These are phyloP conservation scores for Eucalyptus paniculata DNA, from an alignment of 345 rosid species.

Conservation along the genomic window DNA sequence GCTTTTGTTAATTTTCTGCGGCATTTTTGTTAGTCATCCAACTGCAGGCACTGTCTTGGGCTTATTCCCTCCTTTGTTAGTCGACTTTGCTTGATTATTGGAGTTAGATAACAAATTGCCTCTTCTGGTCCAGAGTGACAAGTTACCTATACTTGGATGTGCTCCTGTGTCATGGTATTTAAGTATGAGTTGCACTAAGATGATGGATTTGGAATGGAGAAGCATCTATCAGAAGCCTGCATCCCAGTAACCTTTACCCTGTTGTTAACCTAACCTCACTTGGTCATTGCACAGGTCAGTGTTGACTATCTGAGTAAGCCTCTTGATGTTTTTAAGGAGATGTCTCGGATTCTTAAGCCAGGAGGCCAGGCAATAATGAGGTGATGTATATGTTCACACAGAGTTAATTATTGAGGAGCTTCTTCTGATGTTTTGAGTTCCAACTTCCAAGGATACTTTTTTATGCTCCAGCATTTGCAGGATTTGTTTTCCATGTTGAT, in stretches of 20 bases:
- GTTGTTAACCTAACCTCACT: neutral
- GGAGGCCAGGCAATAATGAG: slow-evolving; percentile 80
- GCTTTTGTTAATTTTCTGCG: neutral
- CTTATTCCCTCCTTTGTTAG: neutral
- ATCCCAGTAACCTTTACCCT: neutral
- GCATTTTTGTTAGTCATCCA: neutral
- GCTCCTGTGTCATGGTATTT: neutral
- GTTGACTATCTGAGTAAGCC: slow-evolving; percentile 87
- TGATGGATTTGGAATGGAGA: neutral
- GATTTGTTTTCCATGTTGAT: neutral
- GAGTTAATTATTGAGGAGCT: neutral
- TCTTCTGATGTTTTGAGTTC: neutral
- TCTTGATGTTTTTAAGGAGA: slow-evolving; percentile 71
- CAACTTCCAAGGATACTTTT: neutral
- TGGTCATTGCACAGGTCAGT: slow-evolving; percentile 46
- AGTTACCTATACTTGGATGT: neutral
- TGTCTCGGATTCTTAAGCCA: slow-evolving; percentile 68
- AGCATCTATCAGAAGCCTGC: neutral
- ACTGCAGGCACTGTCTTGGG: neutral
- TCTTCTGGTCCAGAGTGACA: neutral
- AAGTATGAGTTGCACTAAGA: neutral
- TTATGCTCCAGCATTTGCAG: neutral
- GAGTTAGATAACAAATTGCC: neutral
- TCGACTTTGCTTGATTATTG: neutral
- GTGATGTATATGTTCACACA: slow-evolving; percentile 3